Base-by-base conservation (phyloP, 2,329 filamentous ascomycete species). In the Sphaerulina vaccinii region DNA sequence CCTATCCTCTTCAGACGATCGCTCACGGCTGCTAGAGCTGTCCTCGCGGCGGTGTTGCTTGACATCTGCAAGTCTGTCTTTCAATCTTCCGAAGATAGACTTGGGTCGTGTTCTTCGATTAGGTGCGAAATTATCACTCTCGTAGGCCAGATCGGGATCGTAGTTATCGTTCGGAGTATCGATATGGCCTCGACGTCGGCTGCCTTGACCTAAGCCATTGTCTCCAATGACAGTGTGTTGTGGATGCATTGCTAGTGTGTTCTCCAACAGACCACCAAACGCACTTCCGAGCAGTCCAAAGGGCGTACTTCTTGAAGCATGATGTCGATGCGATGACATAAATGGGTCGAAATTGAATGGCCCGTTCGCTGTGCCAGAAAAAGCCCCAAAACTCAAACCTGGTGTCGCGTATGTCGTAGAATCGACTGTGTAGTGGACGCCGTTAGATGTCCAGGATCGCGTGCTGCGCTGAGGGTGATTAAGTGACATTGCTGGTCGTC, bases 401-500 rank as follows among this genome's bases (percentile, higher is more conserved):
- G 63, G 61, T 38, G 52, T 54, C n/a, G 60, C 37, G 41, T 59
- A 65, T 24, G 52, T 55, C 5, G 61, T 57, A 11, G 63, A 62
- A 36, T 65, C 54, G 44, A 65, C 54, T n/a, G 59, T 65, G 46
- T 63, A 62, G 27, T 58, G 52, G 21, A 62, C 51, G 35, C 64
- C 64, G 39, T 62, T 54, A 39, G 57, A 48, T n/a, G 57, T 63
- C 63, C 64, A 65, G 19, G 63, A 63, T 45, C 58, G 57, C 11
- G 51, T 50, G 13, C 38, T 48, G 21, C 51, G 40, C 39, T 49
- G 53, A 18, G 57, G 54, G 13, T 43, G 56, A 39, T 46, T 51
- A 40, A 50, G 53, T 54, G 51, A 54, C 35, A 49, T 29, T 41
- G 50, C 13, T 16, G 46, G 32, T 23, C 51, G 27, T 39, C 50